A percentile compares a stretch with the other conserved stretches of the same genome.
phyloP scores from a whole-genome alignment of 495 filamentous ascomycete genomes.

The Trichodelitschia bisporula region DNA sequence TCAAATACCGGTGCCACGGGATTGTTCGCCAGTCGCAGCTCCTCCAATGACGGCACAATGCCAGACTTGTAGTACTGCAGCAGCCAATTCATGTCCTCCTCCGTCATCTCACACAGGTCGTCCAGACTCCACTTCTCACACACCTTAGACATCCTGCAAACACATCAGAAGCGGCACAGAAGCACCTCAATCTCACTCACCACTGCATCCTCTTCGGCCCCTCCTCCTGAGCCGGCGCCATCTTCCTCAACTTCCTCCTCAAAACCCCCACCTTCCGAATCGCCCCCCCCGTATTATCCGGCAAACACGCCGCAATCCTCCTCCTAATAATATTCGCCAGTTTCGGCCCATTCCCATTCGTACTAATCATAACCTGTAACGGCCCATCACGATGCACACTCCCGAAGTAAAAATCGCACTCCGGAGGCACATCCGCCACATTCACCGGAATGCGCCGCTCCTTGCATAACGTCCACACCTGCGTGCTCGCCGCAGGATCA shows the following conservation, averaged over 20 bases:
- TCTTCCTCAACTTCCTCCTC: slow-evolving; percentile 48
- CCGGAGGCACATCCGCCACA: slow-evolving; percentile 86
- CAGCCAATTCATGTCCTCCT: slow-evolving; percentile 60
- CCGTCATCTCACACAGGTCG: slow-evolving; percentile 63
- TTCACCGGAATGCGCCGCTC: slow-evolving; percentile 65
- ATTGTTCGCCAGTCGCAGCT: slow-evolving; percentile 8
- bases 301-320: slow-evolving; percentile 55
- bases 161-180: slow-evolving; percentile 1
- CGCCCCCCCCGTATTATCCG: slow-evolving; percentile 52
- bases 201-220: slow-evolving; percentile 84
- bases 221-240: slow-evolving; percentile 47
- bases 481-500: slow-evolving; percentile 62
- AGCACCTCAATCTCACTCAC: slow-evolving; percentile 18
- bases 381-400: slow-evolving; percentile 86
- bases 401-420: slow-evolving; percentile 98
- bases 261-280: slow-evolving; percentile 62
- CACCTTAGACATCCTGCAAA: slow-evolving; percentile 56
- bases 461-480: slow-evolving; percentile 83
- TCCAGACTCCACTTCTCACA: slow-evolving; percentile 73
- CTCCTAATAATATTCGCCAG: slow-evolving; percentile 67
- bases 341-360: slow-evolving; percentile 89
- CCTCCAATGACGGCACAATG: slow-evolving; percentile 13
- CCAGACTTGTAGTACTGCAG: slow-evolving; percentile 37
- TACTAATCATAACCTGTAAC: slow-evolving; percentile 92
- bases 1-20: not conserved